Evolutionary conservation across 805 yeast species (phyloP), one percentile per base, ranked within the genome.

Genomic region (Metschnikowia henanensis): DNA sequence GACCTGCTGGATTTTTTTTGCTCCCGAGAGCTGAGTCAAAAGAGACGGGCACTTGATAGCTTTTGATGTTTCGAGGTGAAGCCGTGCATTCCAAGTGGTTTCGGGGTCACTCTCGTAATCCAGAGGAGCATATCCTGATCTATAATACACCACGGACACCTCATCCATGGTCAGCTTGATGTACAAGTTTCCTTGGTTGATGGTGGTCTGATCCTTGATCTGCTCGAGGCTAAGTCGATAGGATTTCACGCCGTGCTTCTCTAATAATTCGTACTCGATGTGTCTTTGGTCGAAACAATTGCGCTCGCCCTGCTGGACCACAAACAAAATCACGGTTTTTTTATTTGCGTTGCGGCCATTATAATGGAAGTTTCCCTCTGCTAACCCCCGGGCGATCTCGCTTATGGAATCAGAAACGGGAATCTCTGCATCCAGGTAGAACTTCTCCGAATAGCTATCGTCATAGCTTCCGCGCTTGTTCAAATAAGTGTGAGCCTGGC

Each of bases 21-120:
- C 82, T 1, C 99, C 99, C 18, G 96, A 80, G 45, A 94, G 72
- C 65, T 94, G 99, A 2, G 95, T 88, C 47, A 88, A 68, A 23
- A 92, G 68, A 4, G 94, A 83, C 2, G 99, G 99, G 49, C 96
- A 92, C 63, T 94, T 91, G 48, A 94, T 84, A 1, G 98, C 95
- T 39, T 72, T 62, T 9, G 91, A 77, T 7, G 78, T 72, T 60
- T 94, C 99, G 42, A 94, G 70, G 18, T 69, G 58, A 20, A 79
- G 69, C 57, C 99, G 77, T 9, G 87, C 84, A 12, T 75, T 76
- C 99, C 99, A 94, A 28, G 87, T 80, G 19, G 61, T 64, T 18
- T 80, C 83, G 2, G 70, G 67, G 39, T 64, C 47, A 29, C 71
- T 52, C 2, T 76, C 75, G 65, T 84, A 94, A 62, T 94, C 99